Conservation (phyloP, 768 basidiomycete genomes). For the Tricholoma furcatifolium region DNA sequence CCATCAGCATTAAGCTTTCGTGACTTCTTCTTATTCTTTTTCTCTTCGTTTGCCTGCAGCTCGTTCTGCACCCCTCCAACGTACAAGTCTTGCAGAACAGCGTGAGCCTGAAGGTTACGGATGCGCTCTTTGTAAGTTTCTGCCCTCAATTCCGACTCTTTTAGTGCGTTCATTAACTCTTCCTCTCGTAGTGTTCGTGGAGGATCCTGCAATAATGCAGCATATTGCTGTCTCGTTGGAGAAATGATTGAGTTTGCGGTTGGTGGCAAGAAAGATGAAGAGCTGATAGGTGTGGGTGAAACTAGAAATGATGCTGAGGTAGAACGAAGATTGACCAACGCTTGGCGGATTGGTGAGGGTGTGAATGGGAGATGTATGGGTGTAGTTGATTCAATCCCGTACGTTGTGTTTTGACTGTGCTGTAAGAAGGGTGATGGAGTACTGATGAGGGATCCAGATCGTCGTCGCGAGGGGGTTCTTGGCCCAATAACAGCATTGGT, state of each 20-base stretch:
- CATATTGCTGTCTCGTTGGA: neutral
- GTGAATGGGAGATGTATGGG: too few species aligned
- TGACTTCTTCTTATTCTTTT: slow-evolving; percentile 1
- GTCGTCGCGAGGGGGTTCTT: neutral
- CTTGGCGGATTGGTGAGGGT: too few species aligned
- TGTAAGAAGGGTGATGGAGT: neutral
- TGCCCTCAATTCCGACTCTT: neutral
- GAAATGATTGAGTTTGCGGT: neutral
- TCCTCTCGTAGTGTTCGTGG: neutral
- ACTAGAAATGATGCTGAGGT: neutral
- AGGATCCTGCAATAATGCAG: neutral
- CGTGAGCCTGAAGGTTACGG: neutral
- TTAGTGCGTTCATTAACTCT: neutral
- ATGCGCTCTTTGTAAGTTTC: neutral
- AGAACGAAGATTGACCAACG: neutral
- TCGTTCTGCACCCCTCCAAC: neutral
- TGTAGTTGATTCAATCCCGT: neutral
- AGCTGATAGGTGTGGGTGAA: neutral
- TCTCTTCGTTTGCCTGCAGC: slow-evolving; percentile 3
- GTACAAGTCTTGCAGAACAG: slow-evolving; percentile 2
- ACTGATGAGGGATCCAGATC: neutral
- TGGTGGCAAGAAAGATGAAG: neutral
- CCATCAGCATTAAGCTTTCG: neutral
- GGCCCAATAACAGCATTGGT: neutral
- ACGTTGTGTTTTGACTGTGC: neutral